These are phyloP conservation scores for Euphorbia schlechtendalii DNA, from an alignment of 441 rosid species.

Conservation along the genomic window DNA sequence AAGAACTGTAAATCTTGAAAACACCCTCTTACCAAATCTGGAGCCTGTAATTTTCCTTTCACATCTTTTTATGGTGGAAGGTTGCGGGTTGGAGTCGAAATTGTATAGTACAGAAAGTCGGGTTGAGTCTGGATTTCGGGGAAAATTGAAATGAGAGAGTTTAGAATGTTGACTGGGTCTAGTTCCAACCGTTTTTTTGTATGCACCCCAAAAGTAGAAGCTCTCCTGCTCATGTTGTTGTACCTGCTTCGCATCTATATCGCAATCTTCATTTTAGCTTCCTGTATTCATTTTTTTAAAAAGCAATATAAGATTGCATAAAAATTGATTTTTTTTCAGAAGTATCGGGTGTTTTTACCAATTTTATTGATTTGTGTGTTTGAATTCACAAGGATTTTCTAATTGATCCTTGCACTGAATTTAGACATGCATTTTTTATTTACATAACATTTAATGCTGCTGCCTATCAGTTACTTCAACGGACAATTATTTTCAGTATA, in stretches of 20 bases:
- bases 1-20: constrained; percentile 27
- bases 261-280: neutral
- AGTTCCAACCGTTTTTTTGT: neutral
- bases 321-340: too few relatives aligned
- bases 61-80: constrained; percentile 17
- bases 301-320: too few relatives aligned
- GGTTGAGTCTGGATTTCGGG: constrained; percentile 12
- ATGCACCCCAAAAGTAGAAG: constrained; percentile 4
- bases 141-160: constrained; percentile 5
- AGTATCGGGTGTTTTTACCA: too few relatives aligned
- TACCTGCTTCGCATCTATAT: constrained; percentile 14
- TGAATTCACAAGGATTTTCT: too few relatives aligned
- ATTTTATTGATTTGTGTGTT: too few relatives aligned
- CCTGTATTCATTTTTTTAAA: too few relatives aligned
- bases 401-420: too few relatives aligned
- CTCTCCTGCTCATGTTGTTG: constrained; percentile 9
- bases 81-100: constrained; percentile 12
- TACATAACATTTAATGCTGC: too few relatives aligned
- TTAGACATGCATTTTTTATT: too few relatives aligned
- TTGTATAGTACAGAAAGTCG: constrained; percentile 24
- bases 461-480: too few relatives aligned
- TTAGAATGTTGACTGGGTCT: constrained; percentile 4
- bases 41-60: constrained; percentile 5
- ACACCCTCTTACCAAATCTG: constrained; percentile 11
- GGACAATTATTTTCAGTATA: too few relatives aligned